Evolutionary conservation across 495 filamentous ascomycete species (phyloP).

Genomic region (Podospora pseudocomata): DNA sequence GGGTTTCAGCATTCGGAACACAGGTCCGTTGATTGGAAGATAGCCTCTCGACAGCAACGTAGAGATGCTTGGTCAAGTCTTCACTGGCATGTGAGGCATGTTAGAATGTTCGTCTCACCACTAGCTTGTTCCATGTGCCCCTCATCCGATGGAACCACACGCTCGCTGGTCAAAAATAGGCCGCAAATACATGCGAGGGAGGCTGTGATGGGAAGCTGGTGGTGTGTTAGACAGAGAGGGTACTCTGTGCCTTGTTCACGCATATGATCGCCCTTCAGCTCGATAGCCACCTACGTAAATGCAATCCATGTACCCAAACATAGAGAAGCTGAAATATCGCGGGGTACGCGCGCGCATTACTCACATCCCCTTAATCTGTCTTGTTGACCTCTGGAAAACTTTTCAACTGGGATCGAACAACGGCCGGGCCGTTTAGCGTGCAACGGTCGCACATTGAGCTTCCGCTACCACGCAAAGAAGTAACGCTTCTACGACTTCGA

Average conservation of each 20-base stretch:
- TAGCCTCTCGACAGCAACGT: background rate
- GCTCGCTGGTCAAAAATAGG: constrained; percentile 4
- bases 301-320: background rate
- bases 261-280: background rate
- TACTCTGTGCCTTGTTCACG: background rate
- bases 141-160: background rate
- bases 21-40: constrained; percentile 1
- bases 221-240: background rate
- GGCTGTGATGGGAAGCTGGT: background rate
- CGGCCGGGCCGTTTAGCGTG: background rate
- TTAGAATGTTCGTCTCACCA: background rate
- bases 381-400: background rate
- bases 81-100: constrained; percentile 4
- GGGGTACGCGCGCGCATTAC: background rate
- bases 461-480: background rate
- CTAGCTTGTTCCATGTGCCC: background rate
- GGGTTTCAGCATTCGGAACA: background rate
- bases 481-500: background rate
- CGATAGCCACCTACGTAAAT: background rate
- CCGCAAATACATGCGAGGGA: background rate
- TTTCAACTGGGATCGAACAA: background rate
- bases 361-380: background rate
- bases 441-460: background rate
- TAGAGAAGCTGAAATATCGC: constrained; percentile 2
- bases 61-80: background rate